These are phyloP conservation scores for Cutaneotrichosporon sp. DNA, from an alignment of 1,284 basidiomycete genomes.

Conservation along the genomic window DNA sequence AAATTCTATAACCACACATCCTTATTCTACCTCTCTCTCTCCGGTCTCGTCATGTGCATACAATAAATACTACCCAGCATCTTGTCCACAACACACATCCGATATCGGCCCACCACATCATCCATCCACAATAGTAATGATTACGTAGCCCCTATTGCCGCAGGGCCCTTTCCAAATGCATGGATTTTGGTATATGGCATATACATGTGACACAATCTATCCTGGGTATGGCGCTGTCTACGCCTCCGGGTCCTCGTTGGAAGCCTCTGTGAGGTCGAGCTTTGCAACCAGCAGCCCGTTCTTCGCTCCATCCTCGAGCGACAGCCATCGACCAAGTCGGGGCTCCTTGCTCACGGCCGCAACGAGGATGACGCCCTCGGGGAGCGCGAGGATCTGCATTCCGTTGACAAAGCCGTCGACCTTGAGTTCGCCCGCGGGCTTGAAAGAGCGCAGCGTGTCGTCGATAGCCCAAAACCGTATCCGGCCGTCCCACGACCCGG, in stretches of 20 bases:
- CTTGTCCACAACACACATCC: conserved; percentile 2
- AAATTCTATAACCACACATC: background rate
- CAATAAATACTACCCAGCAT: conserved; percentile 11
- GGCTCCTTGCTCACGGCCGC: conserved; percentile 83
- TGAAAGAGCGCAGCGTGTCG: conserved; percentile 67
- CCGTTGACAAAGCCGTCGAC: conserved; percentile 82
- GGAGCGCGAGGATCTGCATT: conserved; percentile 31
- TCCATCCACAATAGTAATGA: conserved; percentile 1
- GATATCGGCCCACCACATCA: background rate
- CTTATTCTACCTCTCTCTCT: no score
- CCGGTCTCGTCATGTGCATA: conserved; percentile 2
- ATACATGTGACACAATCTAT: background rate
- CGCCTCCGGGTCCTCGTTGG: background rate
- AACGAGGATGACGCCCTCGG: conserved; percentile 58
- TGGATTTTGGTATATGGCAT: conserved; percentile 1
- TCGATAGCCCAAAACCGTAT: conserved; percentile 88
- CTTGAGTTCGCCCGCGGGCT: conserved; percentile 54
- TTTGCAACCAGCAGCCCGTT: conserved; percentile 67
- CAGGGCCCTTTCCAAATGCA: conserved; percentile 1
- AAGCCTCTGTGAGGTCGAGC: conserved; percentile 21
- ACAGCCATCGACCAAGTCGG: conserved; percentile 81
- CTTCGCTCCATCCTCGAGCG: conserved; percentile 57
- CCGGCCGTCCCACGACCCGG: conserved; percentile 86
- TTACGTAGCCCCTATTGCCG: background rate
- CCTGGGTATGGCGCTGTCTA: background rate